Evolutionary conservation across 176 grass and related monocot species (phyloP), one percentile per base, ranked within the genome.

Genomic region (Puccinellia tenuiflora): DNA sequence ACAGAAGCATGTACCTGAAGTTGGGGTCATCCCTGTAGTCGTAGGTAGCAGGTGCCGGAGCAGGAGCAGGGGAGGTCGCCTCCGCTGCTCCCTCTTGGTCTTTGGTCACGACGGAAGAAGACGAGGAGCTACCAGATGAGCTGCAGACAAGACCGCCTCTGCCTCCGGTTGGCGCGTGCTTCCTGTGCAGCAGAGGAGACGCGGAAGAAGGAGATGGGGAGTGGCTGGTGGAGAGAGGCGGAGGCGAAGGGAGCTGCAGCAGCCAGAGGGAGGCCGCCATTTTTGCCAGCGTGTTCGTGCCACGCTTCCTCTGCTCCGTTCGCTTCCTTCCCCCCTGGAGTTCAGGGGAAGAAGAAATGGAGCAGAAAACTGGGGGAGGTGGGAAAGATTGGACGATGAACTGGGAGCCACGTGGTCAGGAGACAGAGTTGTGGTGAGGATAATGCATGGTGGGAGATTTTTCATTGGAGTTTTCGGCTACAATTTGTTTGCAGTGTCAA

Each of bases 1-100:
- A 26, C 1, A 26, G 53, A 7, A 20, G 26, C 4, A 11, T 9
- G 68, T 38, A 85, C 88, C 78, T 85, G 88, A 89, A 89, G 43
- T 81, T 89, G 14, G 77, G 83, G 52, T 89, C 78, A 55, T 85
- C 88, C 72, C 40, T 79, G 81, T 75, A 88, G 28, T 52, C 73
- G 68, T 75, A 88, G 21, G 21, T 66, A 13, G 75, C 12, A 5
- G 43, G 0, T 16, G 75, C 52, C 28, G 63, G 40, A 40, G 77
- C 0, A 64, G 69, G 6, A 42, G 34, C 69, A 20, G 18, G 3
- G 33, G 33, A 5, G 18, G 24, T 50, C 5, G 70, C 51, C 39
- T 7, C 80, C 33, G 77, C 38, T 46, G 76, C 55, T 8, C 42
- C 59, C 42, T 83, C 65, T 11, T 79, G 20, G 67, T 74, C 67